Evolutionary conservation across 2,329 filamentous ascomycete species (phyloP).

Genomic region (Ascochyta fabae): DNA sequence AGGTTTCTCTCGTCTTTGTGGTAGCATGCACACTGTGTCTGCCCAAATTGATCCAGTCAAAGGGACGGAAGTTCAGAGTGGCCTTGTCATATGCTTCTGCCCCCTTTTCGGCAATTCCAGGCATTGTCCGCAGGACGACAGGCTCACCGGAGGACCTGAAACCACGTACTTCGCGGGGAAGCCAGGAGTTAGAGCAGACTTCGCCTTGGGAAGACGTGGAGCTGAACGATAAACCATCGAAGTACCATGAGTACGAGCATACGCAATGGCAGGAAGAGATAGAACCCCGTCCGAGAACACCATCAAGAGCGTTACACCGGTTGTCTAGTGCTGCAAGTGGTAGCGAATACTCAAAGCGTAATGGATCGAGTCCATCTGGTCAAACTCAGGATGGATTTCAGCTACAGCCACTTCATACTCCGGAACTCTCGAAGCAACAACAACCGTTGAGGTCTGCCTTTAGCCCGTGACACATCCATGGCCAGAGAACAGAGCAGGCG

Average conservation of each 20-base stretch:
- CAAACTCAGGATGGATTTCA: constrained; percentile 4
- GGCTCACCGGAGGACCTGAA: background rate
- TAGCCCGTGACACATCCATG: background rate
- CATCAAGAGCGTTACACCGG: background rate
- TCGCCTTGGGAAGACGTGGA: constrained; percentile 12
- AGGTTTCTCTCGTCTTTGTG: constrained; percentile 37
- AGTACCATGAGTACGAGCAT: constrained; percentile 6
- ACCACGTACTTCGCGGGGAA: background rate
- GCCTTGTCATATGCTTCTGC: constrained; percentile 30
- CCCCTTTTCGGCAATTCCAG: constrained; percentile 14
- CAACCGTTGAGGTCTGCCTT: constrained; percentile 11
- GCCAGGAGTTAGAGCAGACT: background rate
- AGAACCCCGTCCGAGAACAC: background rate
- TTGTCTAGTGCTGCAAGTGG: background rate
- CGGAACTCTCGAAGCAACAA: constrained; percentile 5
- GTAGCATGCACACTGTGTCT: constrained; percentile 36
- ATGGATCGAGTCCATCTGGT: background rate
- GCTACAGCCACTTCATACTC: constrained; percentile 9
- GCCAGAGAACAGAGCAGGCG: background rate
- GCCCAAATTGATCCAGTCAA: constrained; percentile 34
- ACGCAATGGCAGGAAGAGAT: constrained; percentile 8
- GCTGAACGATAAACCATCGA: background rate
- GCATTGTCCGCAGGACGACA: constrained; percentile 8
- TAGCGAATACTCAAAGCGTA: background rate
- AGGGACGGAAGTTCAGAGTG: constrained; percentile 23